Evolutionary conservation across 2,329 filamentous ascomycete genomes (phyloP).

Genomic region (Byssochlamys sp.): DNA sequence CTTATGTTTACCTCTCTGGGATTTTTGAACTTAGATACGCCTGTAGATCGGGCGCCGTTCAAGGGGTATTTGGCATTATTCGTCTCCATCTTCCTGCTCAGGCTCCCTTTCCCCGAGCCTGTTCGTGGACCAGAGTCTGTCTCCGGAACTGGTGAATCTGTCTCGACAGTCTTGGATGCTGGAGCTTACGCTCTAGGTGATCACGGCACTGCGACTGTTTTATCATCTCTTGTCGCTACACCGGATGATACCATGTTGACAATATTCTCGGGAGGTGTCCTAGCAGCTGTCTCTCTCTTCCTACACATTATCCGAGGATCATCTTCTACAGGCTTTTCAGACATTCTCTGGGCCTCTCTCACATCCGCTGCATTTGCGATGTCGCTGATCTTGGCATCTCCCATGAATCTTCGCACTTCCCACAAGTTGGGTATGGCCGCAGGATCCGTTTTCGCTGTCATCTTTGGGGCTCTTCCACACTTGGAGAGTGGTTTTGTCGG

Average conservation of each 20-base stretch:
- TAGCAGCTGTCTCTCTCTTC: conserved; percentile 17
- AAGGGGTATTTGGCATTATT: conserved; percentile 41
- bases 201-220: conserved; percentile 10
- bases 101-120: conserved; percentile 34
- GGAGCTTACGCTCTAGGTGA: conserved; percentile 6
- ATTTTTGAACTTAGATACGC: conserved; percentile 20
- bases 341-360: conserved; percentile 15
- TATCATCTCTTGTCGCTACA: conserved; percentile 9
- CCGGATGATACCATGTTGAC: conserved; percentile 19
- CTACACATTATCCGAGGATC: conserved; percentile 10
- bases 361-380: conserved; percentile 17
- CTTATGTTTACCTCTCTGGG: conserved; percentile 14
- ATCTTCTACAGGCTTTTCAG: conserved; percentile 12
- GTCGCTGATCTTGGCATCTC: conserved; percentile 17
- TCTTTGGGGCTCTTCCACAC: conserved; percentile 21
- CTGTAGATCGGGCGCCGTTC: conserved; percentile 28
- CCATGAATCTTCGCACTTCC: conserved; percentile 17
- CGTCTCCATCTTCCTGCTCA: conserved; percentile 38
- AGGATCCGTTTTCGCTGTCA: conserved; percentile 16
- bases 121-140: conserved; percentile 10
- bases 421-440: conserved; percentile 24
- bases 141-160: conserved; percentile 5
- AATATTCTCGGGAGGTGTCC: conserved; percentile 16
- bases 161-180: conserved; percentile 1
- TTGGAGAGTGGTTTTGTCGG: conserved; percentile 17